Percentiles rank a stretch among this genome's conserved stretches.
phyloP scores from a whole-genome alignment of 164 flowering plant genomes.

The Aristolochia fimbriata region DNA sequence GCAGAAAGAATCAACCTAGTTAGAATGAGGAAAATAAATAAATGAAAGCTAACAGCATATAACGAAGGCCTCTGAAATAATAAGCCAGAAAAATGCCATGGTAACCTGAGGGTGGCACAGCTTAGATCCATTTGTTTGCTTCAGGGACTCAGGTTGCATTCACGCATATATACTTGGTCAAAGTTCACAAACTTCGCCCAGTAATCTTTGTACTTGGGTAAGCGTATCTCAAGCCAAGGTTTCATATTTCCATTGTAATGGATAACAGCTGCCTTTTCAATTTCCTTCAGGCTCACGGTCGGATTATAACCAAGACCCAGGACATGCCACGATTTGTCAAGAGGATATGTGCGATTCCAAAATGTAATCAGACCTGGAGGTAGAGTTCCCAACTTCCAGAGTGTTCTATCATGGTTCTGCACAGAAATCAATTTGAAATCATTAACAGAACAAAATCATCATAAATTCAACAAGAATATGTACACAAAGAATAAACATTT shows the following conservation, averaged over 20 bases:
- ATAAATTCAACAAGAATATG: no score
- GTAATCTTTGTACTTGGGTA: conserved; percentile 22
- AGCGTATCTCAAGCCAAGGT: conserved; percentile 33
- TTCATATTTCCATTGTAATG: conserved; percentile 36
- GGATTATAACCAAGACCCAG: conserved; percentile 36
- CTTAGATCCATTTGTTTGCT: background rate
- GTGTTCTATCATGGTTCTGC: conserved; percentile 26
- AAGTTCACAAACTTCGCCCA: conserved; percentile 23
- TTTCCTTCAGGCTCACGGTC: conserved; percentile 21
- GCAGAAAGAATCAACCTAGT: conserved; percentile 5
- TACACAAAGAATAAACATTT: no score
- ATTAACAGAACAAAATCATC: background rate
- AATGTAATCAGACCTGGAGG: conserved; percentile 27
- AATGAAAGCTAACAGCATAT: background rate
- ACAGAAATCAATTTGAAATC: background rate
- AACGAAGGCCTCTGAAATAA: background rate
- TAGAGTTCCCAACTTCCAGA: conserved; percentile 30
- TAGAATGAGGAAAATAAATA: background rate
- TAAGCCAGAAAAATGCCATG: no score
- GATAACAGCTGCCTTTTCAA: conserved; percentile 25
- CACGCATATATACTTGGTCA: conserved; percentile 21
- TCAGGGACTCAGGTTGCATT: conserved; percentile 30
- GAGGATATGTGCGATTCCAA: conserved; percentile 21
- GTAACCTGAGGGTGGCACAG: background rate
- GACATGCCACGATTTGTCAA: conserved; percentile 26